Base-by-base conservation (phyloP, 768 basidiomycete genomes). In the Leccinum olivaceopallidum region DNA sequence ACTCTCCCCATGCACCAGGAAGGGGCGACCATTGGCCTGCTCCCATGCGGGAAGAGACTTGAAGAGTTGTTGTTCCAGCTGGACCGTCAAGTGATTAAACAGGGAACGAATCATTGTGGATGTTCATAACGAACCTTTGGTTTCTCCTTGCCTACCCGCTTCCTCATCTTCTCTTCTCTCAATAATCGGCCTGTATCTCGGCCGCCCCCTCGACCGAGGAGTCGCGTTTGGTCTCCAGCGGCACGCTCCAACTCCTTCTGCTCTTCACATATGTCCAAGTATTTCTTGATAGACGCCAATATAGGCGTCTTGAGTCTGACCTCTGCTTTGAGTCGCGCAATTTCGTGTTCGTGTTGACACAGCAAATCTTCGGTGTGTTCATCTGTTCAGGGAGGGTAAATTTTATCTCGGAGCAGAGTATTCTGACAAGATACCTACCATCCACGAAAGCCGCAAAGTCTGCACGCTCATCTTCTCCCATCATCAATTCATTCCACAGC, bases 91-190 rank as follows among this genome's bases (percentile, higher is more conserved):
- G 48, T 30, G 26, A 37, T 56, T 54, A 58, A 37, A 53, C 9
- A 52, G 36, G 14, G 8, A 28, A 49, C 30, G 6, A 34, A 60
- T 26, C 14, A 24, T 14, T 0, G 6, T 24, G 2, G 28, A 10
- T 20, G 2, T 24, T 7, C 28, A 39, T 20, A 49, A 55, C 53
- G 77, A 71, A 97, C 96, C 70, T 90, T 84, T 28, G 96, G 96
- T 70, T 97, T 98, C 77, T 96, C 90, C 71, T 92, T 91, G 59
- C 81, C 82, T 14, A 99, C 94, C 30, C 95, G 81, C 73, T 98
- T 98, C 57, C 96, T 83, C 89, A 96, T 94, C 81, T 97, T 97
- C 79, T 98, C 96, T 75, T 99, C 96, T 60, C 93, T 83, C 56
- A 98, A 76, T 37, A 99, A 75, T 20, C 93, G 80, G 6, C 94